phyloP scores from a whole-genome alignment of 2,329 filamentous ascomycete species.

The Beauveria asiatica region DNA sequence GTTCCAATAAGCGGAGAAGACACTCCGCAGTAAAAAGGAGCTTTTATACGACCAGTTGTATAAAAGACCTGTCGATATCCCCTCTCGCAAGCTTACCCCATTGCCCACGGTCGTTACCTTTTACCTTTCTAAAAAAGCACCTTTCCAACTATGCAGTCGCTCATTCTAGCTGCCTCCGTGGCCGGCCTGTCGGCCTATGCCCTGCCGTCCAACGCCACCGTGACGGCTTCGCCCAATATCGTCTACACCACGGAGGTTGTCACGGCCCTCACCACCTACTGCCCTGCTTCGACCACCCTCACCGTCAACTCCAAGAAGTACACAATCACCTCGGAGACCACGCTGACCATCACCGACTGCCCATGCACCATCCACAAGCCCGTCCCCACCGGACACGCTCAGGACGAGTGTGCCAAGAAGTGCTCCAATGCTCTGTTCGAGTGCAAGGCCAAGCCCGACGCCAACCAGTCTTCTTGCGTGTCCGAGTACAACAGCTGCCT shows the following conservation, averaged over 20 bases:
- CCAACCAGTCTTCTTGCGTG: background rate
- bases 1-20: background rate
- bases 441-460: background rate
- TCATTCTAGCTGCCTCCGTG: background rate
- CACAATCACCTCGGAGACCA: background rate
- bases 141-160: background rate
- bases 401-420: background rate
- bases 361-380: background rate
- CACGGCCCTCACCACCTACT: background rate
- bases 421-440: background rate
- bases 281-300: background rate
- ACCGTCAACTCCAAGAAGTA: background rate
- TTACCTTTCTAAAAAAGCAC: background rate
- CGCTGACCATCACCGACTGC: background rate
- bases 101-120: background rate
- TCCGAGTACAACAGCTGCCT: background rate
- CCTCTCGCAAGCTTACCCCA: background rate
- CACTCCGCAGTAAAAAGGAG: background rate
- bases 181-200: background rate
- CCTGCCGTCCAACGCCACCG: background rate
- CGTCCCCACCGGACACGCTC: background rate
- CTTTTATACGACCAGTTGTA: background rate
- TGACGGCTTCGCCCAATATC: background rate
- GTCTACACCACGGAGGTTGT: background rate
- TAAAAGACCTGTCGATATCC: background rate